phyloP scores from a whole-genome alignment of 2,329 filamentous ascomycete genomes.

The Botrytis galanthina region DNA sequence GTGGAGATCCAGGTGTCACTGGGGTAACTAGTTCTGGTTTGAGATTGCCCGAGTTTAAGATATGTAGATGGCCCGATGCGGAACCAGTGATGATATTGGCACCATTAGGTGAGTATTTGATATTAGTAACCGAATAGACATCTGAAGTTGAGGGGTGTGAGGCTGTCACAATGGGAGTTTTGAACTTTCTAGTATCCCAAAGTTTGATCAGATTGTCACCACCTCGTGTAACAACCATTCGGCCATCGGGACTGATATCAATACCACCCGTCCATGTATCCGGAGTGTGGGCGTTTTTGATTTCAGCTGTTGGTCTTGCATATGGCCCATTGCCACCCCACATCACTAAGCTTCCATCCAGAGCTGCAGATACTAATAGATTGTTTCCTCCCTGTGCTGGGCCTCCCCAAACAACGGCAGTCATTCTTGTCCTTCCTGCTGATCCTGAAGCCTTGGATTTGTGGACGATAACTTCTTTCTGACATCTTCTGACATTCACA shows the following conservation, averaged over 20 bases:
- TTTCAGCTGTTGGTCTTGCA: constrained; percentile 75
- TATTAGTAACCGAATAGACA: constrained; percentile 80
- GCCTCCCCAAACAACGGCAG: constrained; percentile 81
- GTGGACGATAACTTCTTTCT: constrained; percentile 93
- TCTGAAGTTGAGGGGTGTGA: constrained; percentile 78
- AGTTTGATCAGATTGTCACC: constrained; percentile 92
- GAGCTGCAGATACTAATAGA: constrained; percentile 74
- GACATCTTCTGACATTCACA: constrained; percentile 81
- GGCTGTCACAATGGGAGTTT: constrained; percentile 76
- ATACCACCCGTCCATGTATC: constrained; percentile 91
- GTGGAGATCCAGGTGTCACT: constrained; percentile 77
- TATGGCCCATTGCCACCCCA: constrained; percentile 89
- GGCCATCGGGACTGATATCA: constrained; percentile 85
- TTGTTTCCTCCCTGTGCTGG: constrained; percentile 74
- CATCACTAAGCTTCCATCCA: constrained; percentile 89
- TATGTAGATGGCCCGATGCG: constrained; percentile 79
- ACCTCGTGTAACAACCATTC: constrained; percentile 85
- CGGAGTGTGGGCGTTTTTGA: constrained; percentile 75
- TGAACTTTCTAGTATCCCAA: constrained; percentile 97
- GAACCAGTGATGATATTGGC: constrained; percentile 88
- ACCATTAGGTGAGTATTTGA: constrained; percentile 82
- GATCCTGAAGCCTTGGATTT: constrained; percentile 88
- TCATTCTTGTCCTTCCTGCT: constrained; percentile 91
- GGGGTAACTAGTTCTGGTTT: constrained; percentile 80
- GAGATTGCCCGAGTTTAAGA: constrained; percentile 89